These are phyloP conservation scores for Candida sp. DNA, from an alignment of 1,139 yeast genomes.

Conservation along the genomic window DNA sequence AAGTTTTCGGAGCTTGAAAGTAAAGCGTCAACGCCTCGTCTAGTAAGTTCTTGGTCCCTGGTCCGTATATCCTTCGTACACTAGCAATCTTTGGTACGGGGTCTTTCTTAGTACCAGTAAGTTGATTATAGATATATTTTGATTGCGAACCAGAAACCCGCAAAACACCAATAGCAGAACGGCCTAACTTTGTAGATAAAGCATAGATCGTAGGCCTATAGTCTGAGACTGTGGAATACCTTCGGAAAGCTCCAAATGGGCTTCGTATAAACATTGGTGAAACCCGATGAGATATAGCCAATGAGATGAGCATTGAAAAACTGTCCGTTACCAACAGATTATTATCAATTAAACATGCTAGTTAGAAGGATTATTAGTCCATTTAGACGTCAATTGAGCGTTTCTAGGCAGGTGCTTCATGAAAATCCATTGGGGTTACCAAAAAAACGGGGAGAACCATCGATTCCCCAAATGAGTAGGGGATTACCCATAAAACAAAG, in stretches of 20 bases:
- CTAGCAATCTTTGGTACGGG: slow-evolving; percentile 56
- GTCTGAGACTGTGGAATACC: slow-evolving; percentile 4
- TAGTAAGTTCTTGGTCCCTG: slow-evolving; percentile 36
- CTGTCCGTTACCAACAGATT: neutral
- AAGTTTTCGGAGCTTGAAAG: slow-evolving; percentile 76
- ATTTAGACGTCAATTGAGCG: slow-evolving; percentile 3
- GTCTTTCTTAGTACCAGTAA: slow-evolving; percentile 37
- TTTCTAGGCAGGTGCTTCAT: slow-evolving; percentile 11
- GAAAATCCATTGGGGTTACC: slow-evolving; percentile 55
- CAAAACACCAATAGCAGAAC: slow-evolving; percentile 85
- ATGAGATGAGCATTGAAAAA: slow-evolving; percentile 3
- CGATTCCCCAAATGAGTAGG: slow-evolving; percentile 35
- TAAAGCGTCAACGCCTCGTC: slow-evolving; percentile 76
- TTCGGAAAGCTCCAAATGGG: neutral
- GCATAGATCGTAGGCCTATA: slow-evolving; percentile 76
- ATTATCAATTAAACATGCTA: too few relatives aligned
- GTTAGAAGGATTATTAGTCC: neutral
- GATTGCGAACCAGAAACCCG: slow-evolving; percentile 77
- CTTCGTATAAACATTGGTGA: slow-evolving; percentile 1
- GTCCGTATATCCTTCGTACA: slow-evolving; percentile 50
- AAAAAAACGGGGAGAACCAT: slow-evolving; percentile 20
- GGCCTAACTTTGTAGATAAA: slow-evolving; percentile 75
- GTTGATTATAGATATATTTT: slow-evolving; percentile 32
- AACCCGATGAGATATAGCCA: too few relatives aligned
- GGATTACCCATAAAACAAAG: slow-evolving; percentile 54